Base-by-base conservation (phyloP, 1,284 basidiomycete species). In the Thelephora terrestris region DNA sequence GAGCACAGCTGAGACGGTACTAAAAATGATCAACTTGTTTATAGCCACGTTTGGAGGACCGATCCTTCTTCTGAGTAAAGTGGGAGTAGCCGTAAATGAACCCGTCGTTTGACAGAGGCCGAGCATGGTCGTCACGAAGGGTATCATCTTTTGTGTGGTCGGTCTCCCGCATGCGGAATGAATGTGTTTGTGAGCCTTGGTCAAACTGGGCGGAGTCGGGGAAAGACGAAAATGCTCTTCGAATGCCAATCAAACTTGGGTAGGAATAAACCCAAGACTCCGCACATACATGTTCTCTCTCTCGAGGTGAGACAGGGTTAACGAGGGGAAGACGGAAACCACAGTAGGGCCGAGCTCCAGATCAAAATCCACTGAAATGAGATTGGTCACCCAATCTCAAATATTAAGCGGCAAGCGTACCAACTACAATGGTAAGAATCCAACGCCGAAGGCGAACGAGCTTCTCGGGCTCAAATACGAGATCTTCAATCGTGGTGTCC, bases 201-300 rank as follows among this genome's bases (percentile, higher is more conserved):
- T 86, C 81, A 51, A 89, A 89, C 47, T 89, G 80, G 0, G 81
- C 69, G 0, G 91, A 93, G 59, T 97, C 94, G 0, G 95, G 95
- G 59, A 99, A 93, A 0, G 91, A 83, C 0, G 90, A 92, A 67
- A 98, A 98, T 5, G 93, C 91, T 49, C 92, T 93, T 51, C 50
- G 40, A 18, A 50, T 27, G 24, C 2, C 50, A 32, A 47, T n/a
- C 62, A 20, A 48, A 40, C 49, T 34, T 27, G 50, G 9, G 51
- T 44, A 36, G 43, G 37, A 40, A 36, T 20, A 35, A 27, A 24
- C 25, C 14, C 1, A 45, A 27, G 24, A 35, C 47, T 9, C 73
- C 86, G 58, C 36, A 93, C 29, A 32, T 32, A 32, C 91, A 96
- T 85, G 59, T 94, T 96, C 57, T 87, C 88, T 52, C 71, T 75